Evolutionary conservation across 1,284 basidiomycete species (phyloP).

Genomic region (Puccinia hordei): DNA sequence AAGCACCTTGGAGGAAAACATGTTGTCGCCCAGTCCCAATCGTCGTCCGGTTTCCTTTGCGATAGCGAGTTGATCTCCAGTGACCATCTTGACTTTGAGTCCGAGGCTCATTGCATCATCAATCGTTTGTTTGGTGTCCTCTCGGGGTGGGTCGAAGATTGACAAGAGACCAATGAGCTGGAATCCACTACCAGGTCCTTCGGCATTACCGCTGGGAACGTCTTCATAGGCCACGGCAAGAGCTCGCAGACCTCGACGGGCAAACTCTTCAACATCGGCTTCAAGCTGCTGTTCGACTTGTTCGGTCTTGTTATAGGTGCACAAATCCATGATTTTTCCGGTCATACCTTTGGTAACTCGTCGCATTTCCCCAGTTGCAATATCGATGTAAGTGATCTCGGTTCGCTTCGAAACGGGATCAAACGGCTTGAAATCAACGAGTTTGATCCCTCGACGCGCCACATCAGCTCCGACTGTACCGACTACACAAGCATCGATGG

Average conservation of each 20-base stretch:
- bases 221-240: conserved; percentile 96
- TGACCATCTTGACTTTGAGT: conserved; percentile 99
- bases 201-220: conserved; percentile 62
- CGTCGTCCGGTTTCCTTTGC: conserved; percentile 98
- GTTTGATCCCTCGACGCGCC: conserved; percentile 88
- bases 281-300: conserved; percentile 88
- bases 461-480: conserved; percentile 72
- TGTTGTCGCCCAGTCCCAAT: conserved; percentile 92
- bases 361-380: conserved; percentile 89
- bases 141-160: conserved; percentile 96
- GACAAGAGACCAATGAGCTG: conserved; percentile 94
- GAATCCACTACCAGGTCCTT: conserved; percentile 88
- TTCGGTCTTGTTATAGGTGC: conserved; percentile 92
- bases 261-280: conserved; percentile 92
- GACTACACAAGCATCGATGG: conserved; percentile 87
- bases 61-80: conserved; percentile 97
- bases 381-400: conserved; percentile 94
- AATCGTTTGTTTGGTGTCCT: conserved; percentile 98
- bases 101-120: conserved; percentile 93
- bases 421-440: conserved; percentile 98
- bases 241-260: conserved; percentile 92
- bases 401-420: conserved; percentile 99
- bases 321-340: conserved; percentile 72
- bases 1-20: conserved; percentile 93
- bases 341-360: conserved; percentile 99